phyloP scores from a whole-genome alignment of 306 rosid genomes.

The Astragalus membranaceus region DNA sequence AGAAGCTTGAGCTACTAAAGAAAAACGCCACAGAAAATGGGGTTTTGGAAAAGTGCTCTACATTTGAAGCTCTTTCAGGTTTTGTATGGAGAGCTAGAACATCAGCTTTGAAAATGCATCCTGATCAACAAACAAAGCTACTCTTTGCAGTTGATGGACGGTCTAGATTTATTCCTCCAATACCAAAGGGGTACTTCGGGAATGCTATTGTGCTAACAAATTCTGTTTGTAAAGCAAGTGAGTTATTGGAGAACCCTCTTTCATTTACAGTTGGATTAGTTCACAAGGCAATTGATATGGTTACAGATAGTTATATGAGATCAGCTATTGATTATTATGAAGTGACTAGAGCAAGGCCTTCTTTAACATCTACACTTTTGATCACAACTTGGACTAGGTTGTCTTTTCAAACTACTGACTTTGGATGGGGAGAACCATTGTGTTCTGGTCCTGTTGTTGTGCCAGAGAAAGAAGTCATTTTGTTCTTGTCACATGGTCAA shows the following conservation, averaged over 20 bases:
- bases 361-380: slow-evolving; percentile 59
- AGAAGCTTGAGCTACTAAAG: slow-evolving; percentile 53
- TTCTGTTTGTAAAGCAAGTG: slow-evolving; percentile 46
- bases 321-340: slow-evolving; percentile 81
- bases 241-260: slow-evolving; percentile 42
- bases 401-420: slow-evolving; percentile 57
- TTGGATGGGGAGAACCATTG: slow-evolving; percentile 80
- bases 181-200: slow-evolving; percentile 67
- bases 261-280: slow-evolving; percentile 50
- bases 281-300: slow-evolving; percentile 49
- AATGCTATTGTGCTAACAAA: slow-evolving; percentile 70
- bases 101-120: slow-evolving; percentile 45
- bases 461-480: slow-evolving; percentile 63
- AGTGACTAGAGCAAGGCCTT: slow-evolving; percentile 70
- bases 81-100: slow-evolving; percentile 88
- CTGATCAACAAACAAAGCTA: slow-evolving; percentile 65
- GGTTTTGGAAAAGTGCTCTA: slow-evolving; percentile 41
- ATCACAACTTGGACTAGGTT: slow-evolving; percentile 76
- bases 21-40: slow-evolving; percentile 54
- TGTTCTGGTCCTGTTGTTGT: slow-evolving; percentile 70
- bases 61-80: slow-evolving; percentile 66
- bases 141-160: slow-evolving; percentile 82
- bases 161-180: slow-evolving; percentile 53
- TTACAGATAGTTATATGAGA: slow-evolving; percentile 60
- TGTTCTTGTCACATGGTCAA: slow-evolving; percentile 56